These are phyloP conservation scores for Coemansia interrupta DNA, from an alignment of 192 early-diverging fungal species.

Conservation along the genomic window DNA sequence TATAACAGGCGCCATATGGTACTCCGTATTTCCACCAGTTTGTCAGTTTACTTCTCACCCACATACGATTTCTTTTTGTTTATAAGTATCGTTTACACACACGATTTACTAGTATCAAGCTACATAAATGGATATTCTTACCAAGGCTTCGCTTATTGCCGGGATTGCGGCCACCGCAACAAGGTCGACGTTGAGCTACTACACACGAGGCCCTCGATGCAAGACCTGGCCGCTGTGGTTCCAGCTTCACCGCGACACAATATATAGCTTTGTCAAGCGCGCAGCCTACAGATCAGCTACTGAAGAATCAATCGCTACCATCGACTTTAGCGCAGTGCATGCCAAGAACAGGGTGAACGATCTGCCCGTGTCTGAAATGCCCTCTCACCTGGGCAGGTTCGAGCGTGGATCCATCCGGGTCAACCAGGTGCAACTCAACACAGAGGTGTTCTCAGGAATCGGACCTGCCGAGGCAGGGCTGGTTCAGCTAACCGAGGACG, in stretches of 20 bases:
- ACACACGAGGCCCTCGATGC: slow-evolving; percentile 36
- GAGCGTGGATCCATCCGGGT: slow-evolving; percentile 13
- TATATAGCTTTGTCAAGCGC: slow-evolving; percentile 11
- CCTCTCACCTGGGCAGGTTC: slow-evolving; percentile 15
- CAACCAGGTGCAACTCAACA: slow-evolving; percentile 15
- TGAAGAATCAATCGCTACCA: slow-evolving; percentile 33
- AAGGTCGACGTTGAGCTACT: slow-evolving; percentile 37
- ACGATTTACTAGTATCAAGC: too few relatives aligned
- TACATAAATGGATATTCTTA: slow-evolving; percentile 18
- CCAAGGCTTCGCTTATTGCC: slow-evolving; percentile 13
- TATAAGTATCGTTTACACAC: too few relatives aligned
- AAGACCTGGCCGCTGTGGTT: slow-evolving; percentile 37
- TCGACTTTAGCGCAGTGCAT: slow-evolving; percentile 31
- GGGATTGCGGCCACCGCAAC: slow-evolving; percentile 19
- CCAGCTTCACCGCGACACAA: slow-evolving; percentile 34
- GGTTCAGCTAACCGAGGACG: slow-evolving; percentile 12
- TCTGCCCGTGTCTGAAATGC: slow-evolving; percentile 15
- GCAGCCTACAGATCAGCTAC: slow-evolving; percentile 1
- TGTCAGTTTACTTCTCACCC: too few relatives aligned
- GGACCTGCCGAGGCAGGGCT: slow-evolving; percentile 29
- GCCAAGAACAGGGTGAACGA: slow-evolving; percentile 15
- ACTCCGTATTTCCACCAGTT: too few relatives aligned
- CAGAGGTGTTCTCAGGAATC: slow-evolving; percentile 19
- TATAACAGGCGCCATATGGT: too few relatives aligned
- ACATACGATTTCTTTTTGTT: too few relatives aligned